Conservation (phyloP, 306 rosid genomes). For the Prinsepia uniflora region DNA sequence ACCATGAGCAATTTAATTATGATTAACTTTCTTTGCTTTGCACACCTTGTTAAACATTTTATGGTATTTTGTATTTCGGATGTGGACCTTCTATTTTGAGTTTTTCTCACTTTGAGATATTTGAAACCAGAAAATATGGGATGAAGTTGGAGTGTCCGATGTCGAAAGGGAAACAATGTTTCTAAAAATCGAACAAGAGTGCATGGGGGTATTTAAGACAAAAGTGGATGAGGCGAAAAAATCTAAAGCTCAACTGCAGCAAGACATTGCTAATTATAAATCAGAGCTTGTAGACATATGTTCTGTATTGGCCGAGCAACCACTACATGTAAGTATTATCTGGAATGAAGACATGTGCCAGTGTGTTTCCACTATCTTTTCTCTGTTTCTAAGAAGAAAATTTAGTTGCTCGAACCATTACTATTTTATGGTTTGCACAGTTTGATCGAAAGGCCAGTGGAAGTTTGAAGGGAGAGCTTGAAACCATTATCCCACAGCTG, state of each 20-base stretch:
- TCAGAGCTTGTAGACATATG: conserved; percentile 51
- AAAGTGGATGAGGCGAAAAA: conserved; percentile 56
- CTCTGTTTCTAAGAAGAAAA: background rate
- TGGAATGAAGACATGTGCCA: conserved; percentile 6
- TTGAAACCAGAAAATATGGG: conserved; percentile 61
- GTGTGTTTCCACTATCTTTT: background rate
- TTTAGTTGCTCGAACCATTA: conserved; percentile 3
- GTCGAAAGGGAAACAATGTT: conserved; percentile 46
- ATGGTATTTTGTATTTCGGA: background rate
- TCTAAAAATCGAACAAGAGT: conserved; percentile 56
- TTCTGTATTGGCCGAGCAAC: conserved; percentile 52
- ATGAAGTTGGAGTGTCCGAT: conserved; percentile 70
- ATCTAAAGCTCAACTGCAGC: conserved; percentile 45
- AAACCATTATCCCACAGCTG: conserved; percentile 39
- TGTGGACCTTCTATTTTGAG: background rate
- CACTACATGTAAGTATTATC: conserved; percentile 38
- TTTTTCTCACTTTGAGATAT: conserved; percentile 17
- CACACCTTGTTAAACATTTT: background rate
- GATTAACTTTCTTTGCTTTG: background rate
- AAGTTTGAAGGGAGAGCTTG: conserved; percentile 55
- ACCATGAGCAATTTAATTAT: background rate
- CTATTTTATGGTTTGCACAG: conserved; percentile 27
- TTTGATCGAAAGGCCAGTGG: conserved; percentile 36
- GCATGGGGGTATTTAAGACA: conserved; percentile 48
- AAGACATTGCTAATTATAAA: conserved; percentile 47